Percentiles rank a stretch among this genome's conserved stretches.
Evolutionary conservation across 1,284 basidiomycete genomes (phyloP).

Genomic region (Malassezia psittaci): DNA sequence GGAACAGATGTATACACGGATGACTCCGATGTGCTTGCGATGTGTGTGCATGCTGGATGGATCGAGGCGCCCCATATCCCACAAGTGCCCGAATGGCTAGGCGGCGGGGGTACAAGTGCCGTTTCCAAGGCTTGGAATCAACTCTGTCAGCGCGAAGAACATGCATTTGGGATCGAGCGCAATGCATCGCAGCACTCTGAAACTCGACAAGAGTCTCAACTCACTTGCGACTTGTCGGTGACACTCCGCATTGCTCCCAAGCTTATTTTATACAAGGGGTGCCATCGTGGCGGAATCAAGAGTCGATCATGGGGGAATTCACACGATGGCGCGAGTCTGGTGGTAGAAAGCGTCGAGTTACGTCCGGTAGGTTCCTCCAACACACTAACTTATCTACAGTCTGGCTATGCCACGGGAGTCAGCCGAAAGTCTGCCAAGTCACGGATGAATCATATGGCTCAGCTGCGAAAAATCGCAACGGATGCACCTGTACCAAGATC

Average conservation of each 20-base stretch:
- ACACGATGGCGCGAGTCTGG: slow-evolving; percentile 54
- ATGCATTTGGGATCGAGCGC: slow-evolving; percentile 4
- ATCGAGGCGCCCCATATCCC: slow-evolving; percentile 46
- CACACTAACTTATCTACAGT: neutral
- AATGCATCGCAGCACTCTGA: neutral
- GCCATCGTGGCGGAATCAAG: slow-evolving; percentile 51
- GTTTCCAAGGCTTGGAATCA: slow-evolving; percentile 33
- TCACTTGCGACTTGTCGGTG: slow-evolving; percentile 49
- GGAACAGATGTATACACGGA: slow-evolving; percentile 58
- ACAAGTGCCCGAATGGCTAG: slow-evolving; percentile 15
- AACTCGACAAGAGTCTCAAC: neutral
- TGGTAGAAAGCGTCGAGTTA: slow-evolving; percentile 52
- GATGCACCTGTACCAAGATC: neutral
- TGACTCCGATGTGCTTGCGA: slow-evolving; percentile 54
- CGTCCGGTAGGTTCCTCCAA: slow-evolving; percentile 45
- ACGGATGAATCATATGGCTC: slow-evolving; percentile 25
- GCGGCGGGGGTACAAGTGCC: slow-evolving; percentile 13
- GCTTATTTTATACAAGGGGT: slow-evolving; percentile 52
- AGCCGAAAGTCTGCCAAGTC: slow-evolving; percentile 25
- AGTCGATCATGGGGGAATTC: slow-evolving; percentile 55
- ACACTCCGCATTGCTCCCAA: slow-evolving; percentile 52
- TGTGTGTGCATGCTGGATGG: slow-evolving; percentile 55
- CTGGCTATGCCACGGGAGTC: slow-evolving; percentile 25
- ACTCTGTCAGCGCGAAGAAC: slow-evolving; percentile 9
- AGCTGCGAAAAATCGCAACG: slow-evolving; percentile 8